phyloP scores from a whole-genome alignment of 2,329 filamentous ascomycete genomes.

The Hypoxylon sp. region DNA sequence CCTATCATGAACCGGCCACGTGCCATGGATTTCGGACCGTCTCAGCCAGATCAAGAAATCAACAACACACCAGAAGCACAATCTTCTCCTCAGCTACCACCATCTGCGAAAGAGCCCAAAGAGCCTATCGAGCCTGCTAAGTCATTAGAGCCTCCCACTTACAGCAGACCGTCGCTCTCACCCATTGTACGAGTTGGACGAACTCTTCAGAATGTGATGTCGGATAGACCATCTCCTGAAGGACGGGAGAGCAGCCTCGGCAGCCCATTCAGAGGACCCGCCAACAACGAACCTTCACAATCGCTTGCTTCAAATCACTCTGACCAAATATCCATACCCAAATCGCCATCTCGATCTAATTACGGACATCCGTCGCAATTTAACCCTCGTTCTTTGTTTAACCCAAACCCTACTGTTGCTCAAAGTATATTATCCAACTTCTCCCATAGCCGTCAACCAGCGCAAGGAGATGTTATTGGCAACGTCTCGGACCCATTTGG shows the following conservation, averaged over 20 bases:
- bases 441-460: constrained; percentile 31
- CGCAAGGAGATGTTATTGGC: constrained; percentile 29
- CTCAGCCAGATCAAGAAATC: constrained; percentile 45
- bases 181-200: constrained; percentile 71
- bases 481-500: constrained; percentile 41
- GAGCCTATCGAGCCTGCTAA: constrained; percentile 37
- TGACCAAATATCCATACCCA: constrained; percentile 44
- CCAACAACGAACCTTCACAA: constrained; percentile 47
- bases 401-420: constrained; percentile 38
- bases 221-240: constrained; percentile 69
- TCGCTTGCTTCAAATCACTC: constrained; percentile 39
- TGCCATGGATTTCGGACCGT: constrained; percentile 45
- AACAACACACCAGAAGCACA: constrained; percentile 41
- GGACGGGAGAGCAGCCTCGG: constrained; percentile 64
- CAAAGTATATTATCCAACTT: constrained; percentile 44
- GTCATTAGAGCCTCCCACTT: constrained; percentile 44
- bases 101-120: constrained; percentile 38
- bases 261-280: constrained; percentile 66
- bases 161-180: constrained; percentile 58
- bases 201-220: constrained; percentile 69
- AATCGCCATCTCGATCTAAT: constrained; percentile 46
- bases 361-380: constrained; percentile 23
- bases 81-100: constrained; percentile 44
- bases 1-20: constrained; percentile 49
- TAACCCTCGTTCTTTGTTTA: constrained; percentile 36